Evolutionary conservation across 2,329 filamentous ascomycete genomes (phyloP).

Genomic region (Ciborinia camelliae): DNA sequence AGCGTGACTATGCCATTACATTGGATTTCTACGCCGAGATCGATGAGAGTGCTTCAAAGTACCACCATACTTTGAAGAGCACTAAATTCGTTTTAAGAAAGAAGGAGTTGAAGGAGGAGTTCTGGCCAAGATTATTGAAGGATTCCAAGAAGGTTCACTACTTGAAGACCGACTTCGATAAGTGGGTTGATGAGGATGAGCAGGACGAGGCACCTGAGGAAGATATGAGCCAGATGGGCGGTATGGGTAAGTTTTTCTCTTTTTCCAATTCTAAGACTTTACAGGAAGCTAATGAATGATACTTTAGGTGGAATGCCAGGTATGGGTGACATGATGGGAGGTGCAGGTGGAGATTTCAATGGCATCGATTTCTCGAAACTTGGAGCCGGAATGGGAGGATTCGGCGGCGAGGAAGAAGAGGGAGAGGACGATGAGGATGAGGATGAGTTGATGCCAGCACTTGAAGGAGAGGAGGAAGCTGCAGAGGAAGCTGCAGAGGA

Average conservation of each 20-base stretch:
- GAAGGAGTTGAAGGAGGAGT: constrained; percentile 93
- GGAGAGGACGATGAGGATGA: constrained; percentile 47
- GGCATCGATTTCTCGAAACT: constrained; percentile 95
- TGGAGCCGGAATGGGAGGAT: constrained; percentile 52
- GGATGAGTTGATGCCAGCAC: constrained; percentile 81
- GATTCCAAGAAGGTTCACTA: constrained; percentile 86
- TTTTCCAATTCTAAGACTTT: neutral
- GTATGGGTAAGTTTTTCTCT: constrained; percentile 48
- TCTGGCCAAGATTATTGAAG: constrained; percentile 94
- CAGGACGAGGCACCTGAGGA: constrained; percentile 87
- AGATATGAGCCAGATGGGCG: constrained; percentile 63
- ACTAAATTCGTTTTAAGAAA: constrained; percentile 90
- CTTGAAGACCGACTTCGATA: constrained; percentile 98
- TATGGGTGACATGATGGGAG: constrained; percentile 40
- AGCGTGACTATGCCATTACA: constrained; percentile 80
- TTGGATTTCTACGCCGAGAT: constrained; percentile 90
- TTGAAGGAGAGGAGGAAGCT: constrained; percentile 61
- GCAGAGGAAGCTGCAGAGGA: constrained; percentile 37
- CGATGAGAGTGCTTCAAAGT: constrained; percentile 77
- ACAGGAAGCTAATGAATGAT: neutral
- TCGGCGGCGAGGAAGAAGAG: constrained; percentile 47
- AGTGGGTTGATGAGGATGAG: constrained; percentile 63
- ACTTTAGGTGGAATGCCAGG: constrained; percentile 23
- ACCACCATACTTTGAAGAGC: constrained; percentile 83
- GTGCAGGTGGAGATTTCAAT: constrained; percentile 66